Base-by-base conservation (phyloP, 148 eudicot species). In the Rhododendron simsii region DNA sequence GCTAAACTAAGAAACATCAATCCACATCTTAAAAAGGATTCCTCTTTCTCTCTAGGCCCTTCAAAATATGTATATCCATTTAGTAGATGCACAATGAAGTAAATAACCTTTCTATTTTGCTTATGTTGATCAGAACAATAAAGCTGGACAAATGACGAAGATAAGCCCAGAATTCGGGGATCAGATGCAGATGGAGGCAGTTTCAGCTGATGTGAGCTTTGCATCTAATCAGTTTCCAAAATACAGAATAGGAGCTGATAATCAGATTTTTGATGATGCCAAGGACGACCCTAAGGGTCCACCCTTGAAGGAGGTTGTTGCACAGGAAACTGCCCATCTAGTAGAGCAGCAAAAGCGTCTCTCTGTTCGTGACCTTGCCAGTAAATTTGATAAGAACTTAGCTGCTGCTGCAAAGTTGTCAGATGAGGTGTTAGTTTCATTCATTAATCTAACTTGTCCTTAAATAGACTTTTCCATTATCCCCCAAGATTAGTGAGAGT, bases 331-430 rank as follows among this genome's bases (percentile, higher is more conserved):
- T 10, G 81, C 90, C 53, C 94, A 93, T 86, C 88, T 97, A 71
- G 88, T 92, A 8, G 98, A 94, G 89, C 99, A 97, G 90, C 98
- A 97, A 80, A 91, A 93, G 67, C 98, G 98, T 18, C 92, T 97
- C 71, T 97, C 99, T 77, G 99, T 97, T 85, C 91, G 98, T 63
- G 99, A 95, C 82, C 95, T 97, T 61, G 99, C 98, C 30, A 94
- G 92, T 87, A 97, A 97, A 91, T 97, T 97, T 81, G 99, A 97
- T 89, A 97, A 97, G 91, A 97, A 97, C 88, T 89, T 97, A 85
- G 85, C 98, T 45, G 93, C 98, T 69, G 99, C 99, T 30, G 94
- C 98, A 20, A 97, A 95, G 91, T 83, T 97, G 85, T 90, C 98
- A 28, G 93, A 90, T 53, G 96, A 95, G 99, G 99, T 97, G 41